Evolutionary conservation across 2,329 filamentous ascomycete species (phyloP).

Genomic region (Curvularia sp.): DNA sequence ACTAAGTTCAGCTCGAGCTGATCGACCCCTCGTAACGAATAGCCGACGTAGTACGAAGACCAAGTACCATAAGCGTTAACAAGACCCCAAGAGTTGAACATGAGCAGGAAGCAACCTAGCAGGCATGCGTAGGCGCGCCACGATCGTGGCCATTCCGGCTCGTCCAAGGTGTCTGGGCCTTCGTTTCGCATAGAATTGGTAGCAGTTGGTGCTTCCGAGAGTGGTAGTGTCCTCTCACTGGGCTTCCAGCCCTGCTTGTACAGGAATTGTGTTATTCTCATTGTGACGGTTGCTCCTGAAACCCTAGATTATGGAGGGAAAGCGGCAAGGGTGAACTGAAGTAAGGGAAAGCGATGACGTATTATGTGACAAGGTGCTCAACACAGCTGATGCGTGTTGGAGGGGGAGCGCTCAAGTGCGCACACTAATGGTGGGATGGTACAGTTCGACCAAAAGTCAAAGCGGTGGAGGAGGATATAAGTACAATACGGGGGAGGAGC

Average conservation of each 20-base stretch:
- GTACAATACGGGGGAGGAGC: conserved; percentile 25
- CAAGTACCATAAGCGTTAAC: conserved; percentile 61
- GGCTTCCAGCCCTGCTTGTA: conserved; percentile 32
- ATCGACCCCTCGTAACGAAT: conserved; percentile 51
- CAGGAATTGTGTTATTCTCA: conserved; percentile 21
- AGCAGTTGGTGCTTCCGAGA: conserved; percentile 34
- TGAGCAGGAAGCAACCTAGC: conserved; percentile 58
- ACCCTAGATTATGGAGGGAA: conserved; percentile 1
- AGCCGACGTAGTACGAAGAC: conserved; percentile 57
- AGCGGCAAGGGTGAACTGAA: conserved; percentile 18
- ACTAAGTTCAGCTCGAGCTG: conserved; percentile 56
- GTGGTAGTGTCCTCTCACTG: conserved; percentile 30
- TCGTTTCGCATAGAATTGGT: conserved; percentile 34
- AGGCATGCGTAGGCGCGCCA: conserved; percentile 56
- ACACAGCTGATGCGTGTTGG: conserved; percentile 26
- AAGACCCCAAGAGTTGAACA: conserved; percentile 59
- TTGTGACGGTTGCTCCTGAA: conserved; percentile 22
- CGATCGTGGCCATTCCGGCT: conserved; percentile 54
- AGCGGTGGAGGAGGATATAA: conserved; percentile 28
- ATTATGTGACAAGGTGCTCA: conserved; percentile 24
- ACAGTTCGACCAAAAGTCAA: conserved; percentile 16
- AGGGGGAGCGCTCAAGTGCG: conserved; percentile 25
- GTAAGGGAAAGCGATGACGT: conserved; percentile 16
- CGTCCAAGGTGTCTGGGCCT: conserved; percentile 25
- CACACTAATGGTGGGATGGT: conserved; percentile 21